Conservation (phyloP, 2,329 filamentous ascomycete species). For the Fusarium sp. region DNA sequence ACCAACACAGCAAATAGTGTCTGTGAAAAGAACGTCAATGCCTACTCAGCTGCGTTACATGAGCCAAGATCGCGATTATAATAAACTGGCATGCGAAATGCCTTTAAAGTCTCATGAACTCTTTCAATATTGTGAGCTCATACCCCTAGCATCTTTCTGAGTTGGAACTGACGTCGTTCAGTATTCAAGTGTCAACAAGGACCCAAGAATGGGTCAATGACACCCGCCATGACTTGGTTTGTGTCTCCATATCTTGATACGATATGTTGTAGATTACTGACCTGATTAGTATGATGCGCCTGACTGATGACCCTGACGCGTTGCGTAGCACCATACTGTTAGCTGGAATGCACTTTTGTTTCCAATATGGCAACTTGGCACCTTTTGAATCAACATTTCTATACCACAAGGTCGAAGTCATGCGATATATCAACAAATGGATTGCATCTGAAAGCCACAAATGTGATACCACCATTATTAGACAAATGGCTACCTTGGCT, state of each 20-base stretch:
- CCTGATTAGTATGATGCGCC: background rate
- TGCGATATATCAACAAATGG: slow-evolving; percentile 17
- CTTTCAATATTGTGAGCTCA: slow-evolving; percentile 20
- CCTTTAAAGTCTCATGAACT: slow-evolving; percentile 22
- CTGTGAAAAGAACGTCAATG: background rate
- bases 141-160: accelerated
- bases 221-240: background rate
- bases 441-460: background rate
- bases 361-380: slow-evolving; percentile 4
- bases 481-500: slow-evolving; percentile 17
- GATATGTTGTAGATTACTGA: background rate
- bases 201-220: background rate
- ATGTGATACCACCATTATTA: background rate
- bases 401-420: slow-evolving; percentile 19
- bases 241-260: background rate
- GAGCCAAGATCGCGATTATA: slow-evolving; percentile 6
- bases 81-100: slow-evolving; percentile 14
- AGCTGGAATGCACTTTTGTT: slow-evolving; percentile 25
- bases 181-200: slow-evolving; percentile 2
- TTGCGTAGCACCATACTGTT: slow-evolving; percentile 14
- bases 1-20: background rate
- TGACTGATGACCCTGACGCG: background rate
- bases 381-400: slow-evolving; percentile 16
- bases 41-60: background rate
- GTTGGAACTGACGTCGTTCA: background rate